Percentiles rank a stretch among this genome's conserved stretches.
Conservation (phyloP, 1,284 basidiomycete genomes). For the Golubevia sp. region DNA sequence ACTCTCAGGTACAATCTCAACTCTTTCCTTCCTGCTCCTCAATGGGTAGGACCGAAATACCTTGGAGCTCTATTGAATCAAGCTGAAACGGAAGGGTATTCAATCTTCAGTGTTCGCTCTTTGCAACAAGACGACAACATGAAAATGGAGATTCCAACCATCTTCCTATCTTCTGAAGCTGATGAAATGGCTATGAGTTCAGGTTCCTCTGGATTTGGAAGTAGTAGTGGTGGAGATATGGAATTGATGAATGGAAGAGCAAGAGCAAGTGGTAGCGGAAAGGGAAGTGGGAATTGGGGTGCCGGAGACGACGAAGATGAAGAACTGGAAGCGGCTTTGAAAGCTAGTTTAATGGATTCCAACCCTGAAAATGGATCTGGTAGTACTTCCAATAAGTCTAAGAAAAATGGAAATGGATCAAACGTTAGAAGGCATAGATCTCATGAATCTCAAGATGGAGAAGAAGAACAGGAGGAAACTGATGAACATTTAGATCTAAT, state of each 20-base stretch:
- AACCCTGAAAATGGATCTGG: background rate
- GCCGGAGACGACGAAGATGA: conserved; percentile 16
- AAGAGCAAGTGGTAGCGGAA: no score
- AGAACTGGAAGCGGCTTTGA: conserved; percentile 46
- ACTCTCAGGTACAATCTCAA: conserved; percentile 51
- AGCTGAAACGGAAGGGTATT: conserved; percentile 45
- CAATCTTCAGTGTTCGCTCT: conserved; percentile 46
- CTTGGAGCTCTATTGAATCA: conserved; percentile 48
- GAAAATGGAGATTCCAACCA: background rate
- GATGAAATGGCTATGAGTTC: no score
- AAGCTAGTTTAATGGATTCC: conserved; percentile 29
- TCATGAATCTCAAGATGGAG: no score
- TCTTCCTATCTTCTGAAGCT: background rate
- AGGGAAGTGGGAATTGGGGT: no score
- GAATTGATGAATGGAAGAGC: no score
- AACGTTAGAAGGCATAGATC: no score
- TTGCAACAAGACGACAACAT: background rate
- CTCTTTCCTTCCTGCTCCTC: conserved; percentile 39
- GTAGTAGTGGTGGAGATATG: no score
- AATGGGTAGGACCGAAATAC: conserved; percentile 48
- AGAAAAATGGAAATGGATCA: no score
- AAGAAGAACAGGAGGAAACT: conserved; percentile 17
- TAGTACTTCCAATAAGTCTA: background rate
- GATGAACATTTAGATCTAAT: conserved; percentile 49
- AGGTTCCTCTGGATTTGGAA: no score